phyloP scores from a whole-genome alignment of 306 rosid genomes.

The Crotalaria pallida region DNA sequence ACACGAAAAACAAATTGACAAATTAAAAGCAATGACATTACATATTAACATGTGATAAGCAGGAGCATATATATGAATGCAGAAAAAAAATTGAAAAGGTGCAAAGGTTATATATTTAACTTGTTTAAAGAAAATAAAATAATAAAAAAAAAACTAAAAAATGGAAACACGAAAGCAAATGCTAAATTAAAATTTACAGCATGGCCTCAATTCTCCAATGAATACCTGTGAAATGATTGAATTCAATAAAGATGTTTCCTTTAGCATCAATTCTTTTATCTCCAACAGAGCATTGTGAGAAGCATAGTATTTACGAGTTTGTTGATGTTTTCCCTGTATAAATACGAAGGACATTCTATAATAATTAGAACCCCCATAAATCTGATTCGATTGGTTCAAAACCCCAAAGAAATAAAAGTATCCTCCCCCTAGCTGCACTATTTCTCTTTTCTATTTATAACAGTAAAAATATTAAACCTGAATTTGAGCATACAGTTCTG shows the following conservation, averaged over 20 bases:
- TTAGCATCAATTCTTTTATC: conserved; percentile 83
- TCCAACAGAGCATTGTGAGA: conserved; percentile 89
- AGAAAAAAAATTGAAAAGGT: not conserved
- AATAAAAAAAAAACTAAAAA: not conserved
- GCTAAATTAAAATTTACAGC: conserved; percentile 2
- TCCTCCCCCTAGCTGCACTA: not conserved
- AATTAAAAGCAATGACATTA: not conserved
- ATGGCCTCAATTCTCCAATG: conserved; percentile 2
- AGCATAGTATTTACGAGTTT: conserved; percentile 74
- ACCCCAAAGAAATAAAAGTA: not conserved
- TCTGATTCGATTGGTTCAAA: not conserved
- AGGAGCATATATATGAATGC: not conserved
- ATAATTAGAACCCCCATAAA: not conserved
- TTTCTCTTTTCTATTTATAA: not conserved
- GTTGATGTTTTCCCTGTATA: conserved; percentile 68
- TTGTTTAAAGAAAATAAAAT: not conserved
- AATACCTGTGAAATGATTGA: conserved; percentile 85
- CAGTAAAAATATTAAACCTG: conserved; percentile 41
- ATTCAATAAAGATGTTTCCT: conserved; percentile 85
- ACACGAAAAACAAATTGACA: not conserved
- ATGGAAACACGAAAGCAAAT: conserved; percentile 2
- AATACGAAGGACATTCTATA: not conserved
- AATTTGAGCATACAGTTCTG: conserved; percentile 72
- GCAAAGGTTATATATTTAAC: not conserved
- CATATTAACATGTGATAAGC: not conserved